Percentiles rank a stretch among this genome's conserved stretches.
phyloP scores from a whole-genome alignment of 1,284 basidiomycete species.

The Cystobasidium slooffiae region DNA sequence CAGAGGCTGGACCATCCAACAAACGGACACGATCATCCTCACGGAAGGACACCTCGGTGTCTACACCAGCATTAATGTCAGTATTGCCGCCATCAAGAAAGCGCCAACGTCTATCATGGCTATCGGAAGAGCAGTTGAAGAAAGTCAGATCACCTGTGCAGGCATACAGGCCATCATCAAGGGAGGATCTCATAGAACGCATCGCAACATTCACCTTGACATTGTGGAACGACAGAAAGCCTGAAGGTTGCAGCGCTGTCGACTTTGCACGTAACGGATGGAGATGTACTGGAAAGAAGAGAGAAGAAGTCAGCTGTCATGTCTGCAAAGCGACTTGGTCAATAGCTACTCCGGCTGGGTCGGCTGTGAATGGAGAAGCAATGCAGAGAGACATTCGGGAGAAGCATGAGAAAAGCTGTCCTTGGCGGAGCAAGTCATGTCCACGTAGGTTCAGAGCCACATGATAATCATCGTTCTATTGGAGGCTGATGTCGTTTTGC shows the following conservation, averaged over 20 bases:
- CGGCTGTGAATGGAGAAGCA: not conserved
- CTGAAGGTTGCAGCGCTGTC: slow-evolving; percentile 20
- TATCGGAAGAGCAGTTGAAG: slow-evolving; percentile 12
- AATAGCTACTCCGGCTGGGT: not conserved
- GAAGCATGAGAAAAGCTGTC: slow-evolving; percentile 25
- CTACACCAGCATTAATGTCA: slow-evolving; percentile 40
- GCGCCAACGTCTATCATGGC: slow-evolving; percentile 16
- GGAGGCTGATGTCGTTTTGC: not conserved
- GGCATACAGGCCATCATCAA: slow-evolving; percentile 25
- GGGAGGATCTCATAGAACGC: slow-evolving; percentile 18
- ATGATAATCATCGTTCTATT: not conserved
- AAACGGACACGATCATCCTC: slow-evolving; percentile 6
- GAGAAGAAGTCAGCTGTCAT: slow-evolving; percentile 35
- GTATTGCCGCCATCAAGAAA: slow-evolving; percentile 34
- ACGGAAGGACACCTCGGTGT: slow-evolving; percentile 3
- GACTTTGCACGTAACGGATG: slow-evolving; percentile 37
- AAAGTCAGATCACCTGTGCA: slow-evolving; percentile 1
- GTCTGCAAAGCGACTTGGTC: slow-evolving; percentile 23
- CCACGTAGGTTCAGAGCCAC: slow-evolving; percentile 6
- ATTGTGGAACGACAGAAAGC: slow-evolving; percentile 34
- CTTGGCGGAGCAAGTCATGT: slow-evolving; percentile 31
- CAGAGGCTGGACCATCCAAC: not conserved
- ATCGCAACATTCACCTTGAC: slow-evolving; percentile 33
- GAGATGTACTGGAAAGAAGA: slow-evolving; percentile 38
- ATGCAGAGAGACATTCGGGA: slow-evolving; percentile 10